Conservation (phyloP, 208 protist genomes). For the Leishmania turanica region DNA sequence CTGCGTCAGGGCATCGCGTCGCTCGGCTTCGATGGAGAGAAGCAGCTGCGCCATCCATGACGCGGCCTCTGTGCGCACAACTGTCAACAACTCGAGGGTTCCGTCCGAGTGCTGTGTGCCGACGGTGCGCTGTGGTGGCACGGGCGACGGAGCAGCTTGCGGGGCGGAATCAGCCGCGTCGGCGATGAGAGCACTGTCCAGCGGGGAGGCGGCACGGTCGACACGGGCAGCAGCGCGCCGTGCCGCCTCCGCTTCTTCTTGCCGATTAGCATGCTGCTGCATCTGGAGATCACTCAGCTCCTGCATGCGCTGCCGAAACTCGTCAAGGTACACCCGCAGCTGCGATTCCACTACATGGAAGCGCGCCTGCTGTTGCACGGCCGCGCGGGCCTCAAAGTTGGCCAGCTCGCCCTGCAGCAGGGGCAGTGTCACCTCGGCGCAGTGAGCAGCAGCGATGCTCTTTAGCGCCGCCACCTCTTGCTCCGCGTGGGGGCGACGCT, state of each 20-base stretch:
- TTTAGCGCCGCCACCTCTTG: slow-evolving; percentile 1
- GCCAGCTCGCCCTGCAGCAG: slow-evolving; percentile 27
- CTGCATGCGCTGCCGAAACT: slow-evolving; percentile 8
- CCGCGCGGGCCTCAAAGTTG: slow-evolving; percentile 14
- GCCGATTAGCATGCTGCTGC: slow-evolving; percentile 1
- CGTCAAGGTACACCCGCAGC: slow-evolving; percentile 10
- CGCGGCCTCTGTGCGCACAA: slow-evolving; percentile 4
- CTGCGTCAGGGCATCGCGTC: not conserved
- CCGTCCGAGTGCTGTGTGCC: slow-evolving; percentile 26
- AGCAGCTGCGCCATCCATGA: slow-evolving; percentile 15
- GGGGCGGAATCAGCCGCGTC: not conserved
- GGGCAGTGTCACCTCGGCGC: slow-evolving; percentile 21
- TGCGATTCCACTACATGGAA: slow-evolving; percentile 8
- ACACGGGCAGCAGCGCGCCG: not conserved
- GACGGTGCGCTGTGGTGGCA: not conserved
- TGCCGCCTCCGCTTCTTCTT: not conserved
- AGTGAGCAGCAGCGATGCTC: slow-evolving; percentile 12
- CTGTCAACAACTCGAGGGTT: slow-evolving; percentile 10
- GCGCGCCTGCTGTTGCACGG: slow-evolving; percentile 14
- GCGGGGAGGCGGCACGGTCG: not conserved
- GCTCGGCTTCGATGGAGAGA: not conserved
- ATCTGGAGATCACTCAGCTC: not conserved
- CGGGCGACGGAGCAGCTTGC: not conserved
- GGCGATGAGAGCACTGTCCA: not conserved
- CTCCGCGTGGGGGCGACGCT: not conserved